These are phyloP conservation scores for Elymus sibiricus DNA, from an alignment of 176 grass and related monocot genomes.

Conservation along the genomic window DNA sequence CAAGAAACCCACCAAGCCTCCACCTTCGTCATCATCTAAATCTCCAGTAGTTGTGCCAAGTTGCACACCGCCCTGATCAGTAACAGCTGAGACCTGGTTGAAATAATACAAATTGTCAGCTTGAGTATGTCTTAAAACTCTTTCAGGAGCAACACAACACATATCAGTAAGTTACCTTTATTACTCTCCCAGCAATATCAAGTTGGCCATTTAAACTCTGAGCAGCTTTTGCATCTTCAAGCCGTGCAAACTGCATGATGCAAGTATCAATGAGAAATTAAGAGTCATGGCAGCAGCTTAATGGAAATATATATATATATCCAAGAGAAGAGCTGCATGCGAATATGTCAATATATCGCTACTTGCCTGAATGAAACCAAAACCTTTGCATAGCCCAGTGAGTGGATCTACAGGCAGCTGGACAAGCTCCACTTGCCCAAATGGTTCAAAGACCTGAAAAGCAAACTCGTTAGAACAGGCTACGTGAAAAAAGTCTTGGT, in stretches of 20 bases:
- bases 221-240: slow-evolving; percentile 99
- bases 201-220: slow-evolving; percentile 97
- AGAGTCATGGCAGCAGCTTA: slow-evolving; percentile 2
- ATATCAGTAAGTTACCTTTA: slow-evolving; percentile 63
- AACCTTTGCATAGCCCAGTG: slow-evolving; percentile 95
- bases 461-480: slow-evolving; percentile 1
- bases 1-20: slow-evolving; percentile 75
- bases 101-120: neutral
- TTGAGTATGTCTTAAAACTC: slow-evolving; percentile 12
- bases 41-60: slow-evolving; percentile 68
- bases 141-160: neutral
- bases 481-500: neutral
- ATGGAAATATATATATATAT: neutral
- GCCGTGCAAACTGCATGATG: slow-evolving; percentile 67
- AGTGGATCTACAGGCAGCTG: slow-evolving; percentile 83
- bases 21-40: slow-evolving; percentile 97
- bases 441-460: slow-evolving; percentile 92
- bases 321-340: neutral
- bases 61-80: slow-evolving; percentile 78
- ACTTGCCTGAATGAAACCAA: slow-evolving; percentile 90
- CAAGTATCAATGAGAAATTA: slow-evolving; percentile 25
- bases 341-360: neutral
- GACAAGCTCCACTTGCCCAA: slow-evolving; percentile 94
- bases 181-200: slow-evolving; percentile 95
- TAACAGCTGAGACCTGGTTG: slow-evolving; percentile 88